Evolutionary conservation across 306 rosid genomes (phyloP), one percentile per base, ranked within the genome.

Genomic region (Mimosa bimucronata): DNA sequence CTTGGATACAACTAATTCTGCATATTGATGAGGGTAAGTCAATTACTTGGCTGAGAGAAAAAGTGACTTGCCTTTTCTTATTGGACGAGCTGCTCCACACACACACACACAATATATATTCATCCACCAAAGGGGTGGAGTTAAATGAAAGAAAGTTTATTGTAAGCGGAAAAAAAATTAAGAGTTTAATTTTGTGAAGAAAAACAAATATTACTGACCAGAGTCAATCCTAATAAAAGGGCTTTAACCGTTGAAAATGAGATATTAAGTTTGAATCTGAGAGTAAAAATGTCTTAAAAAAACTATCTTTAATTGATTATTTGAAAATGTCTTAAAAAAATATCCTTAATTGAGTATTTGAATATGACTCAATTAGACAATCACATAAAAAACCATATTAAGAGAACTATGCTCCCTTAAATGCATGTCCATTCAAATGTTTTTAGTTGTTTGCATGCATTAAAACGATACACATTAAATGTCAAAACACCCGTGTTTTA

Each of bases 51-150:
- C 88, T 76, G 64, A 77, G 55, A 75, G 82, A 82, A 77, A 89
- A 91, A 91, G 92, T 85, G 48, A 26, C 46, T 14, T 46, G 34
- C 87, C 89, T 89, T 89, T 89, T 87, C 40, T 79, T 71, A 76
- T 76, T 70, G 85, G 81, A 61, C 55, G 52, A 18, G 84, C 71
- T 77, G 85, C 80, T 66, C 65, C 65, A 48, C 66, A 57, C 79
- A 68, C 9, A 40, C n/a, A 31, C 37, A 13, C 2, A 13, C 4
- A 26, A 26, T 60, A 5, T 1, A 12, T 4, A 60, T 26, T 4
- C 66, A 12, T 25, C 31, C 34, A 3, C 34, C 25, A 53, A 0
- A 21, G 28, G 14, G 62, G 62, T 55, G 28, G 62, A 55, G 62
- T 21, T 55, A n/a, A 8, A 55, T n/a, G 62, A 55, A 55, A 55